These are phyloP conservation scores for Pseudozyma thailandica DNA, from an alignment of 1,284 basidiomycete genomes.

Conservation along the genomic window DNA sequence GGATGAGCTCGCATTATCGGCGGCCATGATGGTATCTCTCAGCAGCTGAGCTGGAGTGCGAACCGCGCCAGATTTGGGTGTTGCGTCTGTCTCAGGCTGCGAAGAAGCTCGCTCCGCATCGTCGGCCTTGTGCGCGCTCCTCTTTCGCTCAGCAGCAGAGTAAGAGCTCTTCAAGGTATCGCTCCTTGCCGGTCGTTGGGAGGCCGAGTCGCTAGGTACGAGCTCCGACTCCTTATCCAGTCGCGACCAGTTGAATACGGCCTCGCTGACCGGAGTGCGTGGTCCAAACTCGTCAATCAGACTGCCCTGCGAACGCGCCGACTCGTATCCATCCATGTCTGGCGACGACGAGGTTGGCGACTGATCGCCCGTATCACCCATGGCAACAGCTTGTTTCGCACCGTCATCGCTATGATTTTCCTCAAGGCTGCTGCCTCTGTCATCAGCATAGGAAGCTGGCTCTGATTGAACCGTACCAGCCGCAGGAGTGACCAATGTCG, in stretches of 20 bases:
- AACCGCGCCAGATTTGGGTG: background rate
- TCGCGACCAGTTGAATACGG: slow-evolving; percentile 47
- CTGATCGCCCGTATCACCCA: slow-evolving; percentile 5
- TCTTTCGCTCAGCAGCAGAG: slow-evolving; percentile 19
- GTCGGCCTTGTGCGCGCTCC: slow-evolving; percentile 13
- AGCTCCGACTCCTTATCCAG: slow-evolving; percentile 46
- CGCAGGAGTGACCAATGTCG: slow-evolving; percentile 24
- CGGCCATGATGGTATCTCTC: slow-evolving; percentile 38
- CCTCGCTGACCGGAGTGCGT: slow-evolving; percentile 50
- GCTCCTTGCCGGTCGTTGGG: slow-evolving; percentile 54
- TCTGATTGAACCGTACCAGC: slow-evolving; percentile 24
- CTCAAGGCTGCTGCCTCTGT: slow-evolving; percentile 17
- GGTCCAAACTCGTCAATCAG: slow-evolving; percentile 54
- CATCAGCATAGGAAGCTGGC: slow-evolving; percentile 37
- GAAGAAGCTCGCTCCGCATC: background rate
- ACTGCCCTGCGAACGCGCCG: slow-evolving; percentile 44
- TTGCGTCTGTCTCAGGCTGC: background rate
- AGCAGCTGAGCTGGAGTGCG: slow-evolving; percentile 48
- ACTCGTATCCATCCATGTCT: slow-evolving; percentile 48
- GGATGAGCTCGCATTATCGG: slow-evolving; percentile 6
- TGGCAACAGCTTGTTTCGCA: background rate
- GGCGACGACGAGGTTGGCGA: slow-evolving; percentile 27
- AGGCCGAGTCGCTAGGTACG: slow-evolving; percentile 56
- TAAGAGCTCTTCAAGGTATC: slow-evolving; percentile 47
- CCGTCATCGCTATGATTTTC: background rate